A percentile compares a stretch with the other conserved stretches of the same genome.
Conservation (phyloP, 352 stramenopile species). For the Globisporangium rhizosaccharum region DNA sequence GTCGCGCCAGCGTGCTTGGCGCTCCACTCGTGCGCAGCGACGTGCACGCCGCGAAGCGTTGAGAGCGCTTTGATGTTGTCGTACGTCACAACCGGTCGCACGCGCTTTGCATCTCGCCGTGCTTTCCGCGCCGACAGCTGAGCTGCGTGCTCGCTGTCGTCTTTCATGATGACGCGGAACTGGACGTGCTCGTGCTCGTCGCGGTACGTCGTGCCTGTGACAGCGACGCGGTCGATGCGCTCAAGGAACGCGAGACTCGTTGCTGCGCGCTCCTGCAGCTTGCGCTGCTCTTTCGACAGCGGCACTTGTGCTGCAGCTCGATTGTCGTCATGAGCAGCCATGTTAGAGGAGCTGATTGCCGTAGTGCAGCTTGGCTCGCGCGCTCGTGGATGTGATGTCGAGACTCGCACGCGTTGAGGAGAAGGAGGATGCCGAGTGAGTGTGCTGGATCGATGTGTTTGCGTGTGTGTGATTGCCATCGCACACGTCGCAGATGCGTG, state of each 20-base stretch:
- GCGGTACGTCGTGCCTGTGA: conserved; percentile 6
- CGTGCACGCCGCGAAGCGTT: conserved; percentile 10
- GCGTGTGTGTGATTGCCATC: neutral
- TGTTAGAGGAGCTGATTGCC: neutral
- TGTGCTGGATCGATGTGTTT: neutral
- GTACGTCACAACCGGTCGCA: conserved; percentile 6
- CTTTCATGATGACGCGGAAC: conserved; percentile 12
- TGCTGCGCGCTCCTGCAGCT: conserved; percentile 7
- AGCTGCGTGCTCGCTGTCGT: neutral
- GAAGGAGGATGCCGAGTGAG: neutral
- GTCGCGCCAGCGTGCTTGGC: neutral
- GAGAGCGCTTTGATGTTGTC: conserved; percentile 10
- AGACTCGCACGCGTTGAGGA: neutral
- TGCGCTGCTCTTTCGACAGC: conserved; percentile 7
- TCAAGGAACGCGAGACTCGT: conserved; percentile 13
- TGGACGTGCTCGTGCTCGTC: conserved; percentile 13
- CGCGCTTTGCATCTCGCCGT: conserved; percentile 8
- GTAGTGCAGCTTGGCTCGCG: neutral
- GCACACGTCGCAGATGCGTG: neutral
- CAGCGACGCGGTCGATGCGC: conserved; percentile 5
- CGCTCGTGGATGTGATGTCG: neutral
- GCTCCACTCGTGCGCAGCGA: conserved; percentile 12
- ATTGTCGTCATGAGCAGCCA: neutral
- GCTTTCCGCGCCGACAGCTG: conserved; percentile 3
- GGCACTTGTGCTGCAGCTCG: neutral